Base-by-base conservation (phyloP, 371 early-diverging fungal species). In the Amoeboaphelidium protococcarum region DNA sequence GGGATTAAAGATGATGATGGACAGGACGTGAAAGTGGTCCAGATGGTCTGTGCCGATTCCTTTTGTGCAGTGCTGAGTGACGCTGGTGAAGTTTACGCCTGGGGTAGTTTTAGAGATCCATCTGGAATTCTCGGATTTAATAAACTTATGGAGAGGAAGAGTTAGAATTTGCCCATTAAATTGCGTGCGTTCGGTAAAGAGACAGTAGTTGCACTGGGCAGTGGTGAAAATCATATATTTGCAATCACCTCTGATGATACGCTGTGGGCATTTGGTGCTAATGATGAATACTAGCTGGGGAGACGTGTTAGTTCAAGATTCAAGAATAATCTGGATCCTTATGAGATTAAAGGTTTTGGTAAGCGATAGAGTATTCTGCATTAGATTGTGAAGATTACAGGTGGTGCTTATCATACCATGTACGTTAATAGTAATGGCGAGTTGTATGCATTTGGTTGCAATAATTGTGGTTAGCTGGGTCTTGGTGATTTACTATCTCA, bases 81-180 rank as follows among this genome's bases (percentile, higher is more conserved):
- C 13, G 53, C 47, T 13, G 56, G 54, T 3, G 24, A 56, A 43
- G 49, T 65, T 2, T 65, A 48, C 44, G 52, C 52, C 3, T 65
- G 65, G 60, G 65, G 65, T 6, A 57, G 58, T 23, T 65, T 62
- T 51, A 52, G 63, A 48, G 51, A 50, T 25, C 43, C 52, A 0
- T 49, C 50, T 40, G 65, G 65, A 21, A 55, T 58, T 22, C 50
- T 60, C 41, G 65, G 65, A 26, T 55, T 57, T 26, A 26, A 43
- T 44, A 25, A 41, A 52, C 25, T 26, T 20, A 45, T 31, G 58
- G 31, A 41, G 31, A 16, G 46, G 47, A 41, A 31, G 37, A 10
- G 23, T 23, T 4, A 41, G 41, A 21, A 48, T 55, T 21, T 48
- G 45, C n/a, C 58, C 52, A 22, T 19, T 41, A 25, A 44, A 42